Evolutionary conservation across 164 flowering plant genomes (phyloP).

Genomic region (Chimonanthus praecox): DNA sequence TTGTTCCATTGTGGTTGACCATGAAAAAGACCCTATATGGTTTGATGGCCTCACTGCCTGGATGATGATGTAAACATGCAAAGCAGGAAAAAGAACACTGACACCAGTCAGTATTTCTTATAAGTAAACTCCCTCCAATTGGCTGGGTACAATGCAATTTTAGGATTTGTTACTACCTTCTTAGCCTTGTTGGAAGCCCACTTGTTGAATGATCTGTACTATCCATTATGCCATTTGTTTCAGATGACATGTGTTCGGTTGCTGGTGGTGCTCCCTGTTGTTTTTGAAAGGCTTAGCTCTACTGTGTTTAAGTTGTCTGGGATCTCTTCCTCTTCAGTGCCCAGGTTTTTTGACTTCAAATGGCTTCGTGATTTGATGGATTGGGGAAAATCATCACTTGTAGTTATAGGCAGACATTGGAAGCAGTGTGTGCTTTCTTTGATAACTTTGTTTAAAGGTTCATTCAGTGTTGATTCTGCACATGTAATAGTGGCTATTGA

Average conservation of each 20-base stretch:
- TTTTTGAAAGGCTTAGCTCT: conserved; percentile 41
- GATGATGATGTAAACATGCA: too few species aligned
- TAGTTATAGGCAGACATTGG: conserved; percentile 67
- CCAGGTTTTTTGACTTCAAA: conserved; percentile 23
- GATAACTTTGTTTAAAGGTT: conserved; percentile 39
- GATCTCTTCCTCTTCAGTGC: conserved; percentile 12
- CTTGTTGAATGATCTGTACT: too few species aligned
- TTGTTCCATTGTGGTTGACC: too few species aligned
- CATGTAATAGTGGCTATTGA: conserved; percentile 37
- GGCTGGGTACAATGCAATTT: too few species aligned
- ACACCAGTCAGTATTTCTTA: too few species aligned
- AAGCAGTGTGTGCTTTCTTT: conserved; percentile 46
- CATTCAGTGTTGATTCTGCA: conserved; percentile 27
- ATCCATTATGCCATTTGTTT: conserved; percentile 8
- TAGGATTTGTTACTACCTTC: too few species aligned
- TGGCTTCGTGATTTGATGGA: conserved; percentile 84
- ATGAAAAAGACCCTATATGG: too few species aligned
- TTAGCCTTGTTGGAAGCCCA: too few species aligned
- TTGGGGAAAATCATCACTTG: conserved; percentile 77
- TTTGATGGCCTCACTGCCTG: too few species aligned
- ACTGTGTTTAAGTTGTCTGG: conserved; percentile 17
- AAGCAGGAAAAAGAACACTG: too few species aligned
- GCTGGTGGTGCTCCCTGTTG: conserved; percentile 74
- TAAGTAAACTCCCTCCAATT: too few species aligned
- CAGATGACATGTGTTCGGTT: conserved; percentile 93